Conservation (phyloP, 2,329 filamentous ascomycete species). For the Cryphonectria nitschkei region DNA sequence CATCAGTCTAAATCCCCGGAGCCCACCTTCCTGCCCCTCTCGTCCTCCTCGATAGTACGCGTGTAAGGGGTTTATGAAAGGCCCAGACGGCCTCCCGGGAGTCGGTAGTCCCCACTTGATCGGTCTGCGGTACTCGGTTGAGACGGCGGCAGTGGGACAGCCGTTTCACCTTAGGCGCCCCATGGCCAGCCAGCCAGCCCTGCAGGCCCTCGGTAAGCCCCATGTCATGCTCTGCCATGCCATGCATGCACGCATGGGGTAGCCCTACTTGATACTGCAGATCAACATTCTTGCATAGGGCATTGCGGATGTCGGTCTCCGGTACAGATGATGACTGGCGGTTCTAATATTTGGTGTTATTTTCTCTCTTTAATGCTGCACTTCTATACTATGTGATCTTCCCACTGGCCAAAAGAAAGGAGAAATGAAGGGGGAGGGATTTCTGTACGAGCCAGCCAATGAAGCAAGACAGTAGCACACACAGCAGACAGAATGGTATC, state of each 20-base stretch:
- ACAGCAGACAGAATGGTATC: not conserved
- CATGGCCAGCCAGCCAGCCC: not conserved
- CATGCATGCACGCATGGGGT: not conserved
- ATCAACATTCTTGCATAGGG: slow-evolving; percentile 11
- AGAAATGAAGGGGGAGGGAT: not conserved
- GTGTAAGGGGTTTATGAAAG: not conserved
- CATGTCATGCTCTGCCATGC: not conserved
- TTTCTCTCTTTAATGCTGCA: not conserved
- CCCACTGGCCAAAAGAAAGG: not conserved
- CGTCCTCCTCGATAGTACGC: not conserved
- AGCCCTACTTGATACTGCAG: not conserved
- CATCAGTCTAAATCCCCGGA: not conserved
- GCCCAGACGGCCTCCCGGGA: slow-evolving; percentile 19
- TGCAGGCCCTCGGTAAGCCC: not conserved
- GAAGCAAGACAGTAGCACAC: not conserved
- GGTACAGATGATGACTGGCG: not conserved
- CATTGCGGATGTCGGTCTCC: slow-evolving; percentile 13
- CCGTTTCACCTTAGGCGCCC: slow-evolving; percentile 25
- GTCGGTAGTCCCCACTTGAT: slow-evolving; percentile 22
- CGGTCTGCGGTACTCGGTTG: slow-evolving; percentile 26
- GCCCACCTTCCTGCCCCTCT: not conserved
- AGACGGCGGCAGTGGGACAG: slow-evolving; percentile 14
- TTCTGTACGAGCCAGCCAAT: not conserved
- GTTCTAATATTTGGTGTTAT: not conserved
- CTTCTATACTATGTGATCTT: not conserved